phyloP scores from a whole-genome alignment of 2,329 filamentous ascomycete species.

The Fusarium fracticaudum region DNA sequence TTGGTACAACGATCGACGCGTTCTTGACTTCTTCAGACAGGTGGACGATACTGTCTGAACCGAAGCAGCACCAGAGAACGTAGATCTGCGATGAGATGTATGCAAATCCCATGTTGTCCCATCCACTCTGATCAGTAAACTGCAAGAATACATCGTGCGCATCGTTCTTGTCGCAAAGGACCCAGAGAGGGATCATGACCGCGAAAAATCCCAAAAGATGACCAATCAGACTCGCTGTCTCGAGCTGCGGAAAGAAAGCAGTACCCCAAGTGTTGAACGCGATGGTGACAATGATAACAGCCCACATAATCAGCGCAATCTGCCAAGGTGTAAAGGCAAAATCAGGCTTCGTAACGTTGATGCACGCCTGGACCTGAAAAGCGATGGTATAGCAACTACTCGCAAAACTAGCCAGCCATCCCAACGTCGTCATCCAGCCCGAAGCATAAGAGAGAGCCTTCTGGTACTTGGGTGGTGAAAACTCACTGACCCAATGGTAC shows the following conservation, averaged over 20 bases:
- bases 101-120: conserved; percentile 26
- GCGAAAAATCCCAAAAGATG: conserved; percentile 17
- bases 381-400: conserved; percentile 27
- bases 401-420: conserved; percentile 26
- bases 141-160: conserved; percentile 16
- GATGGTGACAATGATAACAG: conserved; percentile 18
- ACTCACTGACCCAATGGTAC: conserved; percentile 28
- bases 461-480: conserved; percentile 12
- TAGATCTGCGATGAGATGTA: conserved; percentile 26
- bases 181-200: conserved; percentile 23
- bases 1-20: conserved; percentile 1
- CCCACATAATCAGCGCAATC: conserved; percentile 29
- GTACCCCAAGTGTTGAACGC: conserved; percentile 25
- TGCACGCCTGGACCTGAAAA: conserved; percentile 25
- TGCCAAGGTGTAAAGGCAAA: conserved; percentile 19
- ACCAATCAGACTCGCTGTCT: conserved; percentile 6
- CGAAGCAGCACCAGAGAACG: conserved; percentile 25
- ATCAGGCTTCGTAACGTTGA: conserved; percentile 23
- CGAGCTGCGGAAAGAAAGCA: conserved; percentile 20
- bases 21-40: conserved; percentile 20
- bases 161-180: conserved; percentile 17
- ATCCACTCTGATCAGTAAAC: conserved; percentile 22
- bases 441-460: conserved; percentile 21
- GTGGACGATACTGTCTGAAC: conserved; percentile 25
- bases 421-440: conserved; percentile 23